A percentile compares a stretch with the other conserved stretches of the same genome.
Evolutionary conservation across 768 basidiomycete genomes (phyloP).

Genomic region (Dioszegia crocea): DNA sequence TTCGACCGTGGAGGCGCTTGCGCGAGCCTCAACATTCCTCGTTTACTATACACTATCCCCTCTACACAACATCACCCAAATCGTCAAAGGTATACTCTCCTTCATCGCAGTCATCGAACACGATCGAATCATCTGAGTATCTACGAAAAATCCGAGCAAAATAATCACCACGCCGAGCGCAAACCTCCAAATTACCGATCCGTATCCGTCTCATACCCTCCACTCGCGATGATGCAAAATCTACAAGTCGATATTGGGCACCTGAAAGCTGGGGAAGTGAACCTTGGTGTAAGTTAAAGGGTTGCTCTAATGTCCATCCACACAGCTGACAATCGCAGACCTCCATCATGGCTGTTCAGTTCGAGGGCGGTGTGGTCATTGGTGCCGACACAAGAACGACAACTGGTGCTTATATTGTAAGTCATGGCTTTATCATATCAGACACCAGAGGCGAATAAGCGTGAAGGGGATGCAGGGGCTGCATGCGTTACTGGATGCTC

Average conservation of each 20-base stretch:
- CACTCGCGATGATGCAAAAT: conserved; percentile 2
- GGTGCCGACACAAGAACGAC: conserved; percentile 98
- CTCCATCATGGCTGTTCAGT: conserved; percentile 98
- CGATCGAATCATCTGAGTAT: no score
- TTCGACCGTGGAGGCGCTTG: background rate
- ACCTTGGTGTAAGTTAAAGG: conserved; percentile 75
- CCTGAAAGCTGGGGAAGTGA: conserved; percentile 91
- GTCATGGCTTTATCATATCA: no score
- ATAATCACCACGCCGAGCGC: background rate
- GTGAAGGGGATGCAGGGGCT: background rate
- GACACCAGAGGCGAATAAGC: background rate
- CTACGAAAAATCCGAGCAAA: background rate
- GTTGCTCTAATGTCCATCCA: no score
- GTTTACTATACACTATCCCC: background rate
- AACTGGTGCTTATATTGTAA: conserved; percentile 89
- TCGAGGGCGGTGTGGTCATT: conserved; percentile 88
- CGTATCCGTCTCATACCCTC: background rate
- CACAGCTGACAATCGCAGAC: conserved; percentile 58
- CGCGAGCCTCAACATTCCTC: background rate
- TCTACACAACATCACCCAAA: no score
- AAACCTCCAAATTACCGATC: background rate
- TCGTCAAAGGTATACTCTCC: no score
- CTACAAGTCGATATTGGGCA: conserved; percentile 69
- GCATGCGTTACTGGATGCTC: no score
- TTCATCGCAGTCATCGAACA: no score